Evolutionary conservation across 2,329 filamentous ascomycete species (phyloP), one percentile per base, ranked within the genome.

Genomic region (Fusarium verticillioides): DNA sequence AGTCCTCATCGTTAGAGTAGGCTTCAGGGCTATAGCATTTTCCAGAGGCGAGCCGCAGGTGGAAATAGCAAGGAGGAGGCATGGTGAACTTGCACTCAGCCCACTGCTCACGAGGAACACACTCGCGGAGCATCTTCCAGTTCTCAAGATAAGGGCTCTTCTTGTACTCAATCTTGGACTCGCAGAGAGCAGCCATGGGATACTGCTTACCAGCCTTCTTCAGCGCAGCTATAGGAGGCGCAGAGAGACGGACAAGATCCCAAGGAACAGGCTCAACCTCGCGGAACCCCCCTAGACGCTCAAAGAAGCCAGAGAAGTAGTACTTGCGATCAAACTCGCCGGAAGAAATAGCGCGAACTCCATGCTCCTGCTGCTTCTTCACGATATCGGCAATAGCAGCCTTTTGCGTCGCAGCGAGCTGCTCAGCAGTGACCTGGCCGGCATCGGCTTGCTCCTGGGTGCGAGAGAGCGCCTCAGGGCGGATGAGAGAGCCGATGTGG

Each of bases 401-500:
- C 71, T 90, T 86, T 81, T 94, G 91, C 18, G 88, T 82, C 5
- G 84, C 83, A 36, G 82, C 83, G 43, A 93, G 86, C 77, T 88
- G 84, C 21, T 78, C 77, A 10, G 70, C 37, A 3, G 79, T 77
- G 66, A 78, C 73, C 85, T 66, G 86, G 81, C 79, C 87, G 80
- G 73, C 86, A 83, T 81, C 92, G 86, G 81, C 80, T n/a, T 79
- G 70, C 15, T 76, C 70, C 65, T 83, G 80, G 53, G 88, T 88
- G 52, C 89, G 84, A 19, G 92, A 85, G 32, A 94, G 87, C 58
- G 87, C 82, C 59, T 89, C 81, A 2, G 92, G 91, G 37, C 92
- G 90, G 65, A 94, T 87, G 37, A 94, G 85, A 19, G 91, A 93
- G 56, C 92, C 92, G 69, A 93, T 87, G 74, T 94, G 92, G 82